Conservation (phyloP, 129 eudicot species). For the Rutidosis leptorrhynchoides region DNA sequence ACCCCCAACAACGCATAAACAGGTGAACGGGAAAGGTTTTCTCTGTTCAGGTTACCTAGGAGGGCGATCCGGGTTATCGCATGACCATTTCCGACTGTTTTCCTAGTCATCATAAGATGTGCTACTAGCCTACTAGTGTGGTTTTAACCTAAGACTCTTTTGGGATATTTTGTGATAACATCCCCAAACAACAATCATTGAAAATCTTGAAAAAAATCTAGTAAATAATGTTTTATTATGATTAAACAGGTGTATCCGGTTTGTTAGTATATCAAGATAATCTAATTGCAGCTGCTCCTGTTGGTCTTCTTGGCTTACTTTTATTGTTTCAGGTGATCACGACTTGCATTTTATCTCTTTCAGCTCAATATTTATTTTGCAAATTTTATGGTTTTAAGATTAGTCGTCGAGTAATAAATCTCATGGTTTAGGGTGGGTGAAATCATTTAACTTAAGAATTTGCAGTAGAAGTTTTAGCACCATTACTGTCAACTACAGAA, state of each 20-base stretch:
- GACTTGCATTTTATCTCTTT: neutral
- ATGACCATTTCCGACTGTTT: too few relatives aligned
- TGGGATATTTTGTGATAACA: too few relatives aligned
- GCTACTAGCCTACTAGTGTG: too few relatives aligned
- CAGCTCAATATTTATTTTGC: slow-evolving; percentile 5
- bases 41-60: too few relatives aligned
- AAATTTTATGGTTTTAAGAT: neutral
- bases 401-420: neutral
- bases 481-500: neutral
- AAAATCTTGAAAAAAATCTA: neutral
- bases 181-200: neutral
- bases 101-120: too few relatives aligned
- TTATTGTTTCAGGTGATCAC: slow-evolving; percentile 70
- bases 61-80: too few relatives aligned
- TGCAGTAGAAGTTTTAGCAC: neutral
- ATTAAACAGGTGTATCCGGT: slow-evolving; percentile 65
- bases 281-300: slow-evolving; percentile 74
- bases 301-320: slow-evolving; percentile 90
- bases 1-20: neutral
- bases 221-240: neutral
- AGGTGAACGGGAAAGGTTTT: too few relatives aligned
- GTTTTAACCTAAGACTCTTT: too few relatives aligned
- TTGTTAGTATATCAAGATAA: slow-evolving; percentile 71
- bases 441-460: neutral
- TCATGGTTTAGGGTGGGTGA: neutral